These are phyloP conservation scores for Boechera retrofracta DNA, from an alignment of 345 rosid genomes.

Conservation along the genomic window DNA sequence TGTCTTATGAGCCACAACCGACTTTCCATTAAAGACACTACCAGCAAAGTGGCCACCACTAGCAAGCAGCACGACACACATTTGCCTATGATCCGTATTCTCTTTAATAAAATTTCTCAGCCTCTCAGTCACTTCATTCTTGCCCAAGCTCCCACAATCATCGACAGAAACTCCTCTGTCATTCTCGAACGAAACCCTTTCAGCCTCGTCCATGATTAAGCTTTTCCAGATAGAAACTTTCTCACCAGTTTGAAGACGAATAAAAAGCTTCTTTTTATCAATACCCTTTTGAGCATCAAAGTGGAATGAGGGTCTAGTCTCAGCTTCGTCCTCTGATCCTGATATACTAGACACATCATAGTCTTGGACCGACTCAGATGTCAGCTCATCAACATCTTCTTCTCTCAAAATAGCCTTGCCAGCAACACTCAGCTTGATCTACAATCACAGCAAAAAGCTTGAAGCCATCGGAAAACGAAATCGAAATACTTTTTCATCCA, in stretches of 20 bases:
- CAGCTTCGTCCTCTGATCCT: slow-evolving; percentile 94
- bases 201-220: slow-evolving; percentile 67
- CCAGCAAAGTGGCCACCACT: slow-evolving; percentile 96
- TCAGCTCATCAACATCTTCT: slow-evolving; percentile 83
- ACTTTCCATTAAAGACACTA: slow-evolving; percentile 74
- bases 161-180: slow-evolving; percentile 42
- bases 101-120: slow-evolving; percentile 54
- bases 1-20: slow-evolving; percentile 81
- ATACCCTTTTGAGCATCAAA: slow-evolving; percentile 47
- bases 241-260: slow-evolving; percentile 71
- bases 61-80: slow-evolving; percentile 79
- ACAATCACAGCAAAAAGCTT: slow-evolving; percentile 10
- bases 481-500: not conserved
- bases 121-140: slow-evolving; percentile 65
- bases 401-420: slow-evolving; percentile 78
- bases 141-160: slow-evolving; percentile 44
- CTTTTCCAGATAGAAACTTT: slow-evolving; percentile 79
- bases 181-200: slow-evolving; percentile 53
- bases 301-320: slow-evolving; percentile 35
- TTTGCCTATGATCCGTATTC: slow-evolving; percentile 50
- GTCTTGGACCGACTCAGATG: slow-evolving; percentile 73
- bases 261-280: slow-evolving; percentile 64
- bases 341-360: slow-evolving; percentile 91
- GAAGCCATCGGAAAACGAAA: not conserved
- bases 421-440: slow-evolving; percentile 86